These are phyloP conservation scores for Dendrocalamus sinicus DNA, from an alignment of 176 grass and related monocot genomes.

Conservation along the genomic window DNA sequence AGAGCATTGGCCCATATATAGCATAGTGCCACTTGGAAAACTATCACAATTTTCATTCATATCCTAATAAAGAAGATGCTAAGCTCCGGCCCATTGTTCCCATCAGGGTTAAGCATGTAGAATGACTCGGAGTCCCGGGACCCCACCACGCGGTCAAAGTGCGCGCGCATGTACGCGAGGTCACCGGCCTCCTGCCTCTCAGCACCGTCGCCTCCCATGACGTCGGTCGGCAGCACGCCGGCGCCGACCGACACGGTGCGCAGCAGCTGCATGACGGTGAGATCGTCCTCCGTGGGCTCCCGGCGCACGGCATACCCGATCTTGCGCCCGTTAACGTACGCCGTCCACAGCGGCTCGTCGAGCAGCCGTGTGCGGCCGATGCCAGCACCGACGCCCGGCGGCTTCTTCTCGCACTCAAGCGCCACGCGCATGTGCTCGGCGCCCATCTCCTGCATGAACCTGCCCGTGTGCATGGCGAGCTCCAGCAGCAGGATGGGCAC, in stretches of 20 bases:
- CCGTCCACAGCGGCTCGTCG: slow-evolving; percentile 90
- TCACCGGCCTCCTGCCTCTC: slow-evolving; percentile 63
- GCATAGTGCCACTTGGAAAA: neutral
- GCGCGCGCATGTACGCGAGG: slow-evolving; percentile 86
- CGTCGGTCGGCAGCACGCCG: slow-evolving; percentile 73
- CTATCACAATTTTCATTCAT: slow-evolving; percentile 38
- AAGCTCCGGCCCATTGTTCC: slow-evolving; percentile 82
- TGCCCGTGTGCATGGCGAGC: slow-evolving; percentile 77
- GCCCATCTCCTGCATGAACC: slow-evolving; percentile 99
- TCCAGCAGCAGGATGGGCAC: slow-evolving; percentile 87
- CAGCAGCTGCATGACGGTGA: slow-evolving; percentile 89
- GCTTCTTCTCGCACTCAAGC: slow-evolving; percentile 87
- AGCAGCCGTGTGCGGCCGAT: slow-evolving; percentile 61
- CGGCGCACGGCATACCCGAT: slow-evolving; percentile 79
- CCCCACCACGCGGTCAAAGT: slow-evolving; percentile 81
- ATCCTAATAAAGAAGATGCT: slow-evolving; percentile 96
- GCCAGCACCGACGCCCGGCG: slow-evolving; percentile 45
- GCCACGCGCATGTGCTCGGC: slow-evolving; percentile 81
- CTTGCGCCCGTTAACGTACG: slow-evolving; percentile 86
- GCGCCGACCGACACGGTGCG: slow-evolving; percentile 86
- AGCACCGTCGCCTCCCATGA: slow-evolving; percentile 45
- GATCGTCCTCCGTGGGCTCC: slow-evolving; percentile 75
- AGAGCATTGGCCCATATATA: too few species aligned
- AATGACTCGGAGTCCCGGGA: slow-evolving; percentile 83
- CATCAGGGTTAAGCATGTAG: slow-evolving; percentile 92